A percentile compares a stretch with the other conserved stretches of the same genome.
Conservation (phyloP, 75 land plant genomes). For the Adiantum capillusveneris region DNA sequence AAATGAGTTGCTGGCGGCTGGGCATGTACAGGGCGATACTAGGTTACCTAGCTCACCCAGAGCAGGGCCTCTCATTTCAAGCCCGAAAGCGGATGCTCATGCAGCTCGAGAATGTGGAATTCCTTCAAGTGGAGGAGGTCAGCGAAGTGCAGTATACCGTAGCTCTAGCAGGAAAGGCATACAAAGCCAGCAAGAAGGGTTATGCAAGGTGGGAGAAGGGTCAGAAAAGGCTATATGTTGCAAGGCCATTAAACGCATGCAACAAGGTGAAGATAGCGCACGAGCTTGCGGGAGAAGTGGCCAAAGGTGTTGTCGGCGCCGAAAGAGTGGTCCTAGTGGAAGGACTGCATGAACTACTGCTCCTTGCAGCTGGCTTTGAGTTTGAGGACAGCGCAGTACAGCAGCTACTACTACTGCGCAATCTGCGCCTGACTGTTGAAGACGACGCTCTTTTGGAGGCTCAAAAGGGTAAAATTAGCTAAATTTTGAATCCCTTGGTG, state of each 20-base stretch:
- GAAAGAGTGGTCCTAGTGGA: neutral
- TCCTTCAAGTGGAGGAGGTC: neutral
- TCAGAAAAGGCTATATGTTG: neutral
- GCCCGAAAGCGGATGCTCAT: neutral
- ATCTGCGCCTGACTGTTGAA: neutral
- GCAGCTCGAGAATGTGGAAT: neutral
- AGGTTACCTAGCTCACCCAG: neutral
- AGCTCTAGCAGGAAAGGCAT: neutral
- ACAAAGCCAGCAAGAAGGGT: neutral
- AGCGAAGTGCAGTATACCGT: neutral
- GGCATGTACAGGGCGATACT: neutral
- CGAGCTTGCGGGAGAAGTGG: neutral
- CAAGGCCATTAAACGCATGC: neutral
- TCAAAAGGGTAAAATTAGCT: too few species aligned
- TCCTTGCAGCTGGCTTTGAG: neutral
- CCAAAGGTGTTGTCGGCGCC: neutral
- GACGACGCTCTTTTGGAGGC: too few species aligned
- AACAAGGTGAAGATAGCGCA: neutral
- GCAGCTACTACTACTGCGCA: neutral
- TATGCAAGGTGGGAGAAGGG: neutral
- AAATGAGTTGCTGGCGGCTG: neutral
- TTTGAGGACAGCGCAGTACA: neutral
- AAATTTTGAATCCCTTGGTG: too few species aligned
- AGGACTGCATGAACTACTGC: neutral
- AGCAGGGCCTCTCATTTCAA: neutral